Base-by-base conservation (phyloP, 192 early-diverging fungal species). In the Phycomyces blakesleeanus region DNA sequence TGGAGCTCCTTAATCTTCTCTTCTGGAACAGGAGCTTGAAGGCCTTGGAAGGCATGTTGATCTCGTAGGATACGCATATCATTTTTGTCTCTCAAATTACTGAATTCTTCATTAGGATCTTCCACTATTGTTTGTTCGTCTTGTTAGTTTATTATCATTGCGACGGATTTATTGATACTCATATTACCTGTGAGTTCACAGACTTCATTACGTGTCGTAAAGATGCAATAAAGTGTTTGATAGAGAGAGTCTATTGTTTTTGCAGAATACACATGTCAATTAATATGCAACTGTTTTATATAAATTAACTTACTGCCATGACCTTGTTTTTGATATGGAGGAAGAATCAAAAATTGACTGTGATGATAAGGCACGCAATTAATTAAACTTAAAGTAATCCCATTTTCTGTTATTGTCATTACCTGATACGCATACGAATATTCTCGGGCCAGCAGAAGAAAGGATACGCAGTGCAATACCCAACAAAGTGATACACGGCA, bases 261-360 rank as follows among this genome's bases (percentile, higher is more conserved):
- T 25, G 20, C 34, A 21, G 14, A 51, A 42, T 60, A 49, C 9
- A 60, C 18, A 7, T 44, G 15, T 37, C 0, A 27, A n/a, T 37
- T 26, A 9, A 38, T 14, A 34, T 25, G 16, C 29, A 5, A n/a
- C n/a, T n/a, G n/a, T n/a, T 58, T 29, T 38, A n/a, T 5, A 16
- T 38, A 25, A 41, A 18, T 64, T 8, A 44, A 71, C 68, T 63
- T 77, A 66, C 85, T 80, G 57, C 93, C 96, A 72, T 95, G 93
- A 24, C 93, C 92, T 57, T 83, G 74, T 53, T 81, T 76, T 66
- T 93, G 93, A 73, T 81, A 96, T 41, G 93, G 89, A 25, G 96
- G 96, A 61, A 98, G 69, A n/a, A 98, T 85, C 9, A 98, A 63
- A 64, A 96, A 93, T 83, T 98, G 96, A 71, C 93, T 92, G 57